A percentile compares a stretch with the other conserved stretches of the same genome.
phyloP scores from a whole-genome alignment of 2,329 filamentous ascomycete genomes.

The Botrytis porri region DNA sequence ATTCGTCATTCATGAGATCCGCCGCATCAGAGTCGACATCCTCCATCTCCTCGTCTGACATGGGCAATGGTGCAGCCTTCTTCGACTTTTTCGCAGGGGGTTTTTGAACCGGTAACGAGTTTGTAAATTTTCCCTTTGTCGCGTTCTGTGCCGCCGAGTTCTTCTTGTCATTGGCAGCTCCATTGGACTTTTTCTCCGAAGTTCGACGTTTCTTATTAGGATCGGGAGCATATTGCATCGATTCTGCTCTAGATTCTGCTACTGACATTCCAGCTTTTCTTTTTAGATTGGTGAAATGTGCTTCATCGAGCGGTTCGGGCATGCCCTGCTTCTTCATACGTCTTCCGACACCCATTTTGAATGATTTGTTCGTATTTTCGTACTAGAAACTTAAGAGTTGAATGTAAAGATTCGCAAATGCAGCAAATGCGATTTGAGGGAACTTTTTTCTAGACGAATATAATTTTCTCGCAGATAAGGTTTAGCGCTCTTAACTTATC shows the following conservation, averaged over 20 bases:
- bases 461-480: conserved; percentile 29
- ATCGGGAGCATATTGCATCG: conserved; percentile 39
- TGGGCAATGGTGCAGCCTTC: conserved; percentile 40
- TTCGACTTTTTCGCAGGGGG: conserved; percentile 39
- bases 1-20: conserved; percentile 46
- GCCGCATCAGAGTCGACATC: conserved; percentile 47
- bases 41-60: conserved; percentile 42
- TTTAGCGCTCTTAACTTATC: conserved; percentile 24
- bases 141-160: conserved; percentile 33
- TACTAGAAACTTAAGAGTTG: conserved; percentile 17
- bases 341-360: conserved; percentile 80
- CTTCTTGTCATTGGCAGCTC: conserved; percentile 32
- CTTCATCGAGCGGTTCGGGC: conserved; percentile 78
- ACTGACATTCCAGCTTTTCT: conserved; percentile 75
- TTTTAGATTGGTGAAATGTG: conserved; percentile 74
- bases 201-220: conserved; percentile 60
- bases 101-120: conserved; percentile 39
- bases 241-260: conserved; percentile 52
- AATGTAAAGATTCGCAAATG: conserved; percentile 16
- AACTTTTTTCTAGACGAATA: conserved; percentile 27
- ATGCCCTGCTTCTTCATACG: conserved; percentile 95
- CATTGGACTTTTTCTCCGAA: conserved; percentile 37
- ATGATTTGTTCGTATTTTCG: conserved; percentile 14
- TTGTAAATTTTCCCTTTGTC: conserved; percentile 39
- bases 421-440: conserved; percentile 15